A percentile compares a stretch with the other conserved stretches of the same genome.
phyloP scores from a whole-genome alignment of 352 stramenopile species.

The Peronospora belbahrii region DNA sequence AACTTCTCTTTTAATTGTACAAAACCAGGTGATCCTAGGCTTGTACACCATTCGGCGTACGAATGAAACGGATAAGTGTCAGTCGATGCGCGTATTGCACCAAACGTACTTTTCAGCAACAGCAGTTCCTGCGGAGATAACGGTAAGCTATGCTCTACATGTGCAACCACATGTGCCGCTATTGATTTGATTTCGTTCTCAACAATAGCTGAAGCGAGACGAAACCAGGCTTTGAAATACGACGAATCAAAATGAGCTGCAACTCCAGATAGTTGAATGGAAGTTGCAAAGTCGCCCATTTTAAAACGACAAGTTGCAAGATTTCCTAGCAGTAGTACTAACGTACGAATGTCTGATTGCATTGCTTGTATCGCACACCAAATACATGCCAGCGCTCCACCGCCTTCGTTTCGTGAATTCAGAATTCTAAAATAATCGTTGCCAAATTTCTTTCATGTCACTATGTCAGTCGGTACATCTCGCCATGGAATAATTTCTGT shows the following conservation, averaged over 20 bases:
- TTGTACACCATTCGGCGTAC: conserved; percentile 13
- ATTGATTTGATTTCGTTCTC: neutral
- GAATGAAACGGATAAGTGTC: conserved; percentile 1
- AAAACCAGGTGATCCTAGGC: neutral
- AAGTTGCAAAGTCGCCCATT: conserved; percentile 4
- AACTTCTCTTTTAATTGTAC: neutral
- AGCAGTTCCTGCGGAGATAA: neutral
- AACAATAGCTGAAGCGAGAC: conserved; percentile 11
- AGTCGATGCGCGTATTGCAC: neutral
- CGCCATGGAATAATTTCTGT: conserved; percentile 13
- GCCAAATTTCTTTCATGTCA: conserved; percentile 19
- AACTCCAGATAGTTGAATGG: conserved; percentile 16
- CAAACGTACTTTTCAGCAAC: conserved; percentile 4
- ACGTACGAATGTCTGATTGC: conserved; percentile 1
- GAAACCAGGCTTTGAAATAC: conserved; percentile 20
- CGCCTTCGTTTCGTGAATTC: conserved; percentile 7
- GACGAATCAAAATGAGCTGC: conserved; percentile 10
- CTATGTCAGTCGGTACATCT: conserved; percentile 14
- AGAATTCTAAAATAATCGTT: conserved; percentile 18
- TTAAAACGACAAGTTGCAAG: conserved; percentile 19
- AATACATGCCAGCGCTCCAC: conserved; percentile 15
- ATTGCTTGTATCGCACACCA: conserved; percentile 7
- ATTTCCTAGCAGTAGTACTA: conserved; percentile 19
- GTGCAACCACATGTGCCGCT: neutral
- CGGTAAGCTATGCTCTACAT: neutral